These are phyloP conservation scores for Amesomyces nigricolor DNA, from an alignment of 2,329 filamentous ascomycete genomes.

Conservation along the genomic window DNA sequence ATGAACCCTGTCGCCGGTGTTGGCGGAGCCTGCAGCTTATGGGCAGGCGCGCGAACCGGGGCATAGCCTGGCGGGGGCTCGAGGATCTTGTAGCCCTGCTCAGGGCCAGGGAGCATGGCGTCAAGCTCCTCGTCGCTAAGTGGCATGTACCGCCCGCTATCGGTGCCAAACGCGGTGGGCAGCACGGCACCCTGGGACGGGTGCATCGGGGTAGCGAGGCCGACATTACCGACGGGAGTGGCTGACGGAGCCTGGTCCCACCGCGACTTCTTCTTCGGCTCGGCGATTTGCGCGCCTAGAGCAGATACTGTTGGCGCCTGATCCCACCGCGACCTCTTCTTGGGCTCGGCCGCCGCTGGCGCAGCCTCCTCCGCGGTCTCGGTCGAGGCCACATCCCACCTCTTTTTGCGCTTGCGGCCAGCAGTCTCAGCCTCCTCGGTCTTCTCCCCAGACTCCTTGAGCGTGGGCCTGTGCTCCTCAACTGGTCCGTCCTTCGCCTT, in stretches of 20 bases:
- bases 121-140: slow-evolving; percentile 94
- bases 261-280: slow-evolving; percentile 65
- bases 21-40: slow-evolving; percentile 69
- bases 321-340: slow-evolving; percentile 86
- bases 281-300: slow-evolving; percentile 50
- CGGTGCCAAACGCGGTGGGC: slow-evolving; percentile 65
- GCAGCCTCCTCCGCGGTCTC: slow-evolving; percentile 48
- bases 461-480: slow-evolving; percentile 65
- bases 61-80: slow-evolving; percentile 89
- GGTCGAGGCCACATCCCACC: slow-evolving; percentile 77
- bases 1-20: slow-evolving; percentile 81
- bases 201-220: slow-evolving; percentile 74
- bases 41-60: slow-evolving; percentile 68
- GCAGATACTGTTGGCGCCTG: slow-evolving; percentile 58
- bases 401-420: slow-evolving; percentile 81
- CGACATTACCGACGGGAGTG: slow-evolving; percentile 66
- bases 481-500: slow-evolving; percentile 56
- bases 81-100: slow-evolving; percentile 87
- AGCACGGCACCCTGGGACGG: slow-evolving; percentile 54
- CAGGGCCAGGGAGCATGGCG: slow-evolving; percentile 78
- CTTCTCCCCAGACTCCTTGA: slow-evolving; percentile 73
- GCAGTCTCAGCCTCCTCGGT: slow-evolving; percentile 60
- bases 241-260: slow-evolving; percentile 89
- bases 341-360: slow-evolving; percentile 49
- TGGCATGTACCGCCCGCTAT: slow-evolving; percentile 72